Conservation (phyloP, 306 rosid species). For the Dryas drummondii region DNA sequence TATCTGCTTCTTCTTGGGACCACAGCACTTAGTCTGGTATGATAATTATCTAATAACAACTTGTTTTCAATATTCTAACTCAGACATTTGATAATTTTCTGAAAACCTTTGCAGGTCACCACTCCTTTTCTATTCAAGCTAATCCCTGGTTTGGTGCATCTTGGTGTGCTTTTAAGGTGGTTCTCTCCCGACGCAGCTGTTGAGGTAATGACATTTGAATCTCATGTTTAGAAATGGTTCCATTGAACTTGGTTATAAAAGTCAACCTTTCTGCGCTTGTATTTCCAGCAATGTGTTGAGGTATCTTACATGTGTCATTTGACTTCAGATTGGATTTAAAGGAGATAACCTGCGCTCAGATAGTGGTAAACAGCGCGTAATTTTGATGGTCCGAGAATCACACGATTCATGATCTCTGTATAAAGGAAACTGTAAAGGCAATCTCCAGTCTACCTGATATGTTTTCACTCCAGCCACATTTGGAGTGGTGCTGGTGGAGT, state of each 20-base stretch:
- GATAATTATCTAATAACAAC: neutral
- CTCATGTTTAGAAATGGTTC: conserved; percentile 11
- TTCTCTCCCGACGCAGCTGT: conserved; percentile 71
- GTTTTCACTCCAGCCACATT: conserved; percentile 18
- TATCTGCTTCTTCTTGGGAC: conserved; percentile 61
- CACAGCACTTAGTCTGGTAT: conserved; percentile 62
- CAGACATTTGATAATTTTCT: neutral
- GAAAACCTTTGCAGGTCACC: conserved; percentile 63
- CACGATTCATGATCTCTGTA: conserved; percentile 47
- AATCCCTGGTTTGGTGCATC: conserved; percentile 92
- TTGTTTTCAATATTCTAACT: neutral
- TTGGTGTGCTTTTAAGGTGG: conserved; percentile 91
- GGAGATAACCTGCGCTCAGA: conserved; percentile 86
- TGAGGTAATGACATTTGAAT: conserved; percentile 51
- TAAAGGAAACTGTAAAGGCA: conserved; percentile 21
- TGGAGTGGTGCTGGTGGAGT: conserved; percentile 19
- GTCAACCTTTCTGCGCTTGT: neutral
- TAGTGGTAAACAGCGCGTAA: conserved; percentile 81
- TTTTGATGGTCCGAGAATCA: conserved; percentile 76
- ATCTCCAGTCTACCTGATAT: conserved; percentile 22
- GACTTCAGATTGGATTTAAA: conserved; percentile 66
- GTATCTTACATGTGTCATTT: neutral
- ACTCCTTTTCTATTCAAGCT: conserved; percentile 95
- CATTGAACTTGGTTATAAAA: neutral
- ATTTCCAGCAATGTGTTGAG: neutral